Evolutionary conservation across 495 filamentous ascomycete genomes (phyloP).

Genomic region (Clavariopsis aquatica): DNA sequence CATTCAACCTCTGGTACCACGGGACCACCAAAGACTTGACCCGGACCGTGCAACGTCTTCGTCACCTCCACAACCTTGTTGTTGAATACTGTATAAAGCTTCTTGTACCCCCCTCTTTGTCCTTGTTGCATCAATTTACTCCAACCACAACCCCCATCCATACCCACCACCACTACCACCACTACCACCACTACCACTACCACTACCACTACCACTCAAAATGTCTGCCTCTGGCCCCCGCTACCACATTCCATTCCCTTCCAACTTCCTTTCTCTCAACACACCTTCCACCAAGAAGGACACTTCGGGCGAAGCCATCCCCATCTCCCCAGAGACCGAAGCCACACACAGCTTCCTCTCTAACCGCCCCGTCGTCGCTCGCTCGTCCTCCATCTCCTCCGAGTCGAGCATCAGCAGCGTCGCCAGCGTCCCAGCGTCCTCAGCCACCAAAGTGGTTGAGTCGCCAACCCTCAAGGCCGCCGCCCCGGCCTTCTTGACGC

Average conservation of each 20-base stretch:
- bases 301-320: neutral
- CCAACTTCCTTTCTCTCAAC: constrained; percentile 32
- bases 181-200: neutral
- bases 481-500: constrained; percentile 18
- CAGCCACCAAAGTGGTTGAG: neutral
- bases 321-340: neutral
- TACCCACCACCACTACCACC: neutral
- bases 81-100: neutral
- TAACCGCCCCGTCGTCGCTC: constrained; percentile 21
- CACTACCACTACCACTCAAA: constrained; percentile 9
- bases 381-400: constrained; percentile 22
- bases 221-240: constrained; percentile 27
- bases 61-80: neutral
- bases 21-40: constrained; percentile 20
- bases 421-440: constrained; percentile 5
- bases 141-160: neutral
- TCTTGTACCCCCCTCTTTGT: neutral
- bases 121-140: neutral
- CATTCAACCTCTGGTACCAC: constrained; percentile 22
- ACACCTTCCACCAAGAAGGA: constrained; percentile 5
- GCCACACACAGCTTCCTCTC: constrained; percentile 27
- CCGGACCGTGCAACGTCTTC: constrained; percentile 13
- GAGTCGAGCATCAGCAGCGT: constrained; percentile 8
- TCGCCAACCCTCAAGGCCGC: constrained; percentile 12
- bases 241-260: constrained; percentile 34